These are phyloP conservation scores for Nepenthes mirabilis DNA, from an alignment of 148 eudicot species.

Conservation along the genomic window DNA sequence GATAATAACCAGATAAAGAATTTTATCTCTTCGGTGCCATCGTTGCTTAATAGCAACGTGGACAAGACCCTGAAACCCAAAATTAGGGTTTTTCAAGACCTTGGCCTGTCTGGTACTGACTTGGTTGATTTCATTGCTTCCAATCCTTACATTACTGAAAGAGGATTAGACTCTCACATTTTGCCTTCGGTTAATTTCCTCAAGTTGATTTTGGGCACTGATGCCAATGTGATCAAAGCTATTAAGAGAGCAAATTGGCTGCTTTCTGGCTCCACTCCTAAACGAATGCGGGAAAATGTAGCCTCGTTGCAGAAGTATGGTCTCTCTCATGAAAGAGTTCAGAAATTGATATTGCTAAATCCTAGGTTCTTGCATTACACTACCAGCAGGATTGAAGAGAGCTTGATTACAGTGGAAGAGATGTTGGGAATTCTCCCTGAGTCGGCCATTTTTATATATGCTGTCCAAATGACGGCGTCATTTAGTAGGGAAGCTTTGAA, in stretches of 20 bases:
- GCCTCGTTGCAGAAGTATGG: conserved; percentile 8
- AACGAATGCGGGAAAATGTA: conserved; percentile 9
- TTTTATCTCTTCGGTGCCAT: not conserved
- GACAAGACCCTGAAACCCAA: conserved; percentile 12
- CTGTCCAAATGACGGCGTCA: too few relatives aligned
- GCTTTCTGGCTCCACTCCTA: conserved; percentile 6
- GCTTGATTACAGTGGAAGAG: conserved; percentile 10
- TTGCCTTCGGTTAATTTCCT: too few relatives aligned
- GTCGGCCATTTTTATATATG: not conserved
- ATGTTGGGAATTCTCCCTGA: conserved; percentile 14
- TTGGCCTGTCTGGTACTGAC: conserved; percentile 9
- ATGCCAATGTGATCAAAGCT: too few relatives aligned
- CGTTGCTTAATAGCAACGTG: not conserved
- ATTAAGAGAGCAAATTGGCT: conserved; percentile 5
- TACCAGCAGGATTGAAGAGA: conserved; percentile 6
- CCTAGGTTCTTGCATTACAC: conserved; percentile 8
- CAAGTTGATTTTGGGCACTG: too few relatives aligned
- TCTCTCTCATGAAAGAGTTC: conserved; percentile 10
- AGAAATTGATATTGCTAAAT: conserved; percentile 7
- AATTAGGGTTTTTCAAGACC: conserved; percentile 7
- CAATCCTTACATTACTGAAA: too few relatives aligned
- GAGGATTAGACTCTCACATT: too few relatives aligned
- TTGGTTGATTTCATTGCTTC: not conserved
- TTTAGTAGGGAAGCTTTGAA: too few relatives aligned
- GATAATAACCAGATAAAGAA: conserved; percentile 4